A percentile compares a stretch with the other conserved stretches of the same genome.
These are phyloP conservation scores for Pythium volutum DNA, from an alignment of 352 stramenopile species.

Conservation along the genomic window DNA sequence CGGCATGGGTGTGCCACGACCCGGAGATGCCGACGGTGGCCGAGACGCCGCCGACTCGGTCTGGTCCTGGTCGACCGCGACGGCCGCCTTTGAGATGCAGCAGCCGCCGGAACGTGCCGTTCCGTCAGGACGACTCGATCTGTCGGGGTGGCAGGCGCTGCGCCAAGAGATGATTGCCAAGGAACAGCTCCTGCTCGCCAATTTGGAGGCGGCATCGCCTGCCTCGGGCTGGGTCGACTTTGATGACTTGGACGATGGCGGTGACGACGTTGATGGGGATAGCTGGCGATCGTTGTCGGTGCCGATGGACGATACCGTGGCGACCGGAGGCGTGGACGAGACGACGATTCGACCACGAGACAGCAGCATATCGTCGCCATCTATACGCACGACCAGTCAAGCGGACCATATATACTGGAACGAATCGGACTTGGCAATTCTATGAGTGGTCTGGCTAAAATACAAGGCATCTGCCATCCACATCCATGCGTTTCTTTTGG, in stretches of 20 bases:
- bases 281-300: slow-evolving; percentile 8
- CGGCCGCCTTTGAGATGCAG: not conserved
- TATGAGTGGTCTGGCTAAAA: slow-evolving; percentile 16
- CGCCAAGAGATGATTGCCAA: slow-evolving; percentile 49
- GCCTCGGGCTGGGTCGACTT: slow-evolving; percentile 47
- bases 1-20: not conserved
- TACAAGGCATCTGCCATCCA: not conserved
- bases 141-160: slow-evolving; percentile 58
- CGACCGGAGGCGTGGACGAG: not conserved
- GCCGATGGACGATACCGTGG: not conserved
- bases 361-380: not conserved
- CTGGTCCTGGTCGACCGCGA: slow-evolving; percentile 18
- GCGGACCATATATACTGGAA: slow-evolving; percentile 2
- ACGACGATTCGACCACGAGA: not conserved
- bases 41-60: slow-evolving; percentile 17
- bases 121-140: slow-evolving; percentile 34
- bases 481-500: not conserved
- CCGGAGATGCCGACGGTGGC: slow-evolving; percentile 2
- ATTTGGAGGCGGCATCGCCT: slow-evolving; percentile 38
- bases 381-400: not conserved
- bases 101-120: not conserved
- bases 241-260: slow-evolving; percentile 34
- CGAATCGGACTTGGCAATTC: slow-evolving; percentile 33
- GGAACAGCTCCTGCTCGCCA: slow-evolving; percentile 41
- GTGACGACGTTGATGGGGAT: slow-evolving; percentile 6